Percentiles rank a stretch among this genome's conserved stretches.
These are phyloP conservation scores for Thermothielavioides terrestris DNA, from an alignment of 495 filamentous ascomycete species.

Conservation along the genomic window DNA sequence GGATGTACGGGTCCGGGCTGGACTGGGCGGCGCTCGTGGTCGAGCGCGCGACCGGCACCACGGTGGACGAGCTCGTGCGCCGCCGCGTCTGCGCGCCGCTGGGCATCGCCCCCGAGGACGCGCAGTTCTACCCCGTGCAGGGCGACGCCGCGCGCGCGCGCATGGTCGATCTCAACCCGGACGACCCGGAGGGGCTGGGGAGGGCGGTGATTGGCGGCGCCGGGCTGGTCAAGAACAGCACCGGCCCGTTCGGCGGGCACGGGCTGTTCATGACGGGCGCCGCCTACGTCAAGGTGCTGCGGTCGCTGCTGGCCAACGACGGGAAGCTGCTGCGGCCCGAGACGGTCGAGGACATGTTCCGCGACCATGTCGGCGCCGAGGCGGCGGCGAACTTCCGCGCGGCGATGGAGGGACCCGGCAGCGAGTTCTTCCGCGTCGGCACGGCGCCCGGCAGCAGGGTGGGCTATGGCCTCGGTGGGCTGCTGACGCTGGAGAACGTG, in stretches of 20 bases:
- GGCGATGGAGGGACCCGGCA: conserved; percentile 5
- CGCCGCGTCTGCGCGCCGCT: conserved; percentile 19
- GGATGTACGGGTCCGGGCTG: conserved; percentile 22
- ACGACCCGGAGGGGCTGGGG: conserved; percentile 18
- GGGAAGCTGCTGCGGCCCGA: conserved; percentile 11
- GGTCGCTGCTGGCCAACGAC: conserved; percentile 21
- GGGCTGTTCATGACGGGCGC: conserved; percentile 7
- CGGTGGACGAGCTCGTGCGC: conserved; percentile 14
- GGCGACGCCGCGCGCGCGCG: conserved; percentile 15
- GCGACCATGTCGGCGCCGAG: conserved; percentile 11
- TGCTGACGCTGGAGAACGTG: conserved; percentile 12
- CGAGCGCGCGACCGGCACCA: conserved; percentile 15
- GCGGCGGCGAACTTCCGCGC: conserved; percentile 6
- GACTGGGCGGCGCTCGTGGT: conserved; percentile 25
- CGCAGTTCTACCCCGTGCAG: conserved; percentile 21
- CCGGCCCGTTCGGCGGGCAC: conserved; percentile 27
- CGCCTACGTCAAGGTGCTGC: conserved; percentile 13
- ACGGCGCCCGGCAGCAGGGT: not conserved
- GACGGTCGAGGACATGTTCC: conserved; percentile 44
- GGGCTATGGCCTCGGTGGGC: conserved; percentile 13
- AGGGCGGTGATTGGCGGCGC: conserved; percentile 38
- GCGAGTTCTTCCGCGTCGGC: conserved; percentile 23
- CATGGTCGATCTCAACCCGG: conserved; percentile 20
- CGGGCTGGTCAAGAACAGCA: conserved; percentile 17
- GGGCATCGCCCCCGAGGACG: conserved; percentile 31